Evolutionary conservation across 176 grass and related monocot genomes (phyloP).

Genomic region (Paspalum notatum): DNA sequence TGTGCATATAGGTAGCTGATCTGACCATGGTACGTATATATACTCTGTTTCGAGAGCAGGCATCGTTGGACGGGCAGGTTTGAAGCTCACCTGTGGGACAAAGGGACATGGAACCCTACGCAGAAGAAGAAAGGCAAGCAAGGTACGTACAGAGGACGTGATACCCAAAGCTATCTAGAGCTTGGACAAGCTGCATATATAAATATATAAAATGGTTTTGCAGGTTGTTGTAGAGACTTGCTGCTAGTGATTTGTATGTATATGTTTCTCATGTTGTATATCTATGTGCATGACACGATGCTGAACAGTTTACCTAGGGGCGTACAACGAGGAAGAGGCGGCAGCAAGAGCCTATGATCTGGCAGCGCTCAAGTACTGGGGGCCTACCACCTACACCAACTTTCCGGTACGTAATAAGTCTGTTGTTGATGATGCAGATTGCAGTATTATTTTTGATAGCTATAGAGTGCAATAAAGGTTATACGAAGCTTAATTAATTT

Average conservation of each 20-base stretch:
- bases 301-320: constrained; percentile 65
- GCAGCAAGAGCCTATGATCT: constrained; percentile 73
- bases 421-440: neutral
- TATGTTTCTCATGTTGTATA: neutral
- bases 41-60: no score
- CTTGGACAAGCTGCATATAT: neutral
- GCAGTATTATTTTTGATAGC: no score
- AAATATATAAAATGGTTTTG: no score
- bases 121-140: constrained; percentile 84
- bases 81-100: constrained; percentile 80
- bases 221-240: no score
- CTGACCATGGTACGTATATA: neutral
- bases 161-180: no score
- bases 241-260: neutral
- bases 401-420: constrained; percentile 45
- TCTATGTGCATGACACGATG: neutral
- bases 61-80: constrained; percentile 77
- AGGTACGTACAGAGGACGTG: constrained; percentile 26
- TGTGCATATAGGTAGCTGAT: no score
- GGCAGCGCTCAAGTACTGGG: constrained; percentile 81
- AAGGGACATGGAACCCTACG: constrained; percentile 71
- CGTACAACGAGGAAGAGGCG: constrained; percentile 72
- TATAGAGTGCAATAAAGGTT: neutral
- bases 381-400: constrained; percentile 61
- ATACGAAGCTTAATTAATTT: neutral